Conservation (phyloP, 2,329 filamentous ascomycete species). For the Xylariaceae sp. region DNA sequence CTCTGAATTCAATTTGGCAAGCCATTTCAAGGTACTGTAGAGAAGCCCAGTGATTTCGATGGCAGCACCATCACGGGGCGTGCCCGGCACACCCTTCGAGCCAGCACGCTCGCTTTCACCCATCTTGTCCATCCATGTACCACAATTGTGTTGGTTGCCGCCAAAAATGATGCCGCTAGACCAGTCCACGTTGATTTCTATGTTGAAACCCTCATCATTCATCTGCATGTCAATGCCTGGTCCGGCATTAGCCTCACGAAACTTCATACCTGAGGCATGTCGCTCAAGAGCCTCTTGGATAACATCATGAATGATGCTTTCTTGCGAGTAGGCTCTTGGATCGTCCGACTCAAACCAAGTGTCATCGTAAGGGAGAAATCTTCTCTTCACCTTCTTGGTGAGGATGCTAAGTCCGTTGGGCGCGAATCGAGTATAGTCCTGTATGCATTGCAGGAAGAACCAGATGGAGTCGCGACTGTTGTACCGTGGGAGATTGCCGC, state of each 20-base stretch:
- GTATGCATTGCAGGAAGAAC: slow-evolving; percentile 96
- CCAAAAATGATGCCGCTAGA: slow-evolving; percentile 86
- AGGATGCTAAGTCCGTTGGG: slow-evolving; percentile 73
- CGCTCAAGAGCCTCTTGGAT: slow-evolving; percentile 91
- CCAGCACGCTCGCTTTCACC: slow-evolving; percentile 90
- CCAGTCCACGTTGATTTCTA: slow-evolving; percentile 90
- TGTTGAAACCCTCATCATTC: slow-evolving; percentile 86
- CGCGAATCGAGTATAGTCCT: slow-evolving; percentile 82
- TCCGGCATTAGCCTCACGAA: slow-evolving; percentile 91
- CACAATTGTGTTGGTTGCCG: slow-evolving; percentile 90
- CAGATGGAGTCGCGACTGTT: slow-evolving; percentile 95
- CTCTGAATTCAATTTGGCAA: slow-evolving; percentile 60
- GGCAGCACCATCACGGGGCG: slow-evolving; percentile 92
- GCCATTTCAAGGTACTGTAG: slow-evolving; percentile 85
- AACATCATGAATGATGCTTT: slow-evolving; percentile 80
- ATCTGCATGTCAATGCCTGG: slow-evolving; percentile 87
- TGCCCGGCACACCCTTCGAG: slow-evolving; percentile 90
- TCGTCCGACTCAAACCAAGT: slow-evolving; percentile 87
- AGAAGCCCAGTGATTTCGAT: slow-evolving; percentile 92
- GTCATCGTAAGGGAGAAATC: slow-evolving; percentile 93
- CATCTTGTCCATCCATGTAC: slow-evolving; percentile 99
- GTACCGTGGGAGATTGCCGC: slow-evolving; percentile 82
- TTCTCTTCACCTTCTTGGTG: slow-evolving; percentile 70
- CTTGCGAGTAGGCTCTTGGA: slow-evolving; percentile 75
- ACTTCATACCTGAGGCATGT: slow-evolving; percentile 86